These are phyloP conservation scores for Suillus tomentosus DNA, from an alignment of 768 basidiomycete genomes.

Conservation along the genomic window DNA sequence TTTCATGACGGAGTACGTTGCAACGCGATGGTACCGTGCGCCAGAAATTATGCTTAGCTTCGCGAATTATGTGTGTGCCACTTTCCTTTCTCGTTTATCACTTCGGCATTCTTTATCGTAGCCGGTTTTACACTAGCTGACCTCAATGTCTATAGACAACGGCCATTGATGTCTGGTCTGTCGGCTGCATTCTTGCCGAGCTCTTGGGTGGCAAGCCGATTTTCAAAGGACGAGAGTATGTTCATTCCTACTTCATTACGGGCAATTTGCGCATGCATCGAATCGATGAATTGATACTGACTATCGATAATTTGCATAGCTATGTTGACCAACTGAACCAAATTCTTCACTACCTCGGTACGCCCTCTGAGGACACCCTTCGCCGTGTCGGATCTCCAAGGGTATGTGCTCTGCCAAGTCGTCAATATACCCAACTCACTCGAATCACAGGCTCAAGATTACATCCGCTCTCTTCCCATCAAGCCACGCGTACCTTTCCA, in stretches of 20 bases:
- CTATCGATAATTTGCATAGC: conserved; percentile 39
- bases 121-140: conserved; percentile 16
- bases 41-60: conserved; percentile 99
- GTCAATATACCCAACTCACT: too few species aligned
- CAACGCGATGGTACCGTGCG: conserved; percentile 98
- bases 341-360: conserved; percentile 97
- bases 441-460: conserved; percentile 80
- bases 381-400: conserved; percentile 95
- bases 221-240: conserved; percentile 96
- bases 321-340: conserved; percentile 99
- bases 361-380: conserved; percentile 94
- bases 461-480: conserved; percentile 97
- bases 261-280: background rate
- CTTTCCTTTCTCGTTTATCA: background rate
- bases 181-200: conserved; percentile 95
- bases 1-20: conserved; percentile 99
- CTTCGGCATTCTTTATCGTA: background rate
- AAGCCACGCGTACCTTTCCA: conserved; percentile 93
- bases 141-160: conserved; percentile 57
- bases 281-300: conserved; percentile 11
- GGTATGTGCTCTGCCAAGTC: conserved; percentile 45
- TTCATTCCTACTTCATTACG: conserved; percentile 14
- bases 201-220: conserved; percentile 92
- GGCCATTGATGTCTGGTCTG: conserved; percentile 94
- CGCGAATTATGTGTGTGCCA: conserved; percentile 73